Base-by-base conservation (phyloP, 2,329 filamentous ascomycete species). In the Diaporthe helianthi region DNA sequence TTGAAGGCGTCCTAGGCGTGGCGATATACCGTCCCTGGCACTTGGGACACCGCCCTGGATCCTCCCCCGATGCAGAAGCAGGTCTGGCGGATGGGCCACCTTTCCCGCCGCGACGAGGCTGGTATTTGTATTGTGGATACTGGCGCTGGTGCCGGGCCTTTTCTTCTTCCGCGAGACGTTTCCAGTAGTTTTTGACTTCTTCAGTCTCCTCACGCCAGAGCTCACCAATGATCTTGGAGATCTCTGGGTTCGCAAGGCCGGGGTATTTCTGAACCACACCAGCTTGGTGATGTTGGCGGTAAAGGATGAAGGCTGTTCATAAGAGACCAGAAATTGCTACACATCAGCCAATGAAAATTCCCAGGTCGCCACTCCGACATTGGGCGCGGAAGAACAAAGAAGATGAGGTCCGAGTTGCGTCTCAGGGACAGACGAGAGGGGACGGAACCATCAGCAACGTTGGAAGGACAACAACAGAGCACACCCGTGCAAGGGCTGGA, bases 141-240 rank as follows among this genome's bases (percentile, higher is more conserved):
- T 94, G 92, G 72, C 90, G 90, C 76, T 93, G 91, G 79, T 99
- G 96, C 22, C 92, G 91, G 71, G 89, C 84, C 83, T 98, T 98
- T 79, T 98, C 96, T 81, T 97, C 92, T 81, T 97, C 93, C 71
- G 96, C 96, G 68, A 97, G 87, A 71, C 87, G 86, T 79, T 96
- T 97, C 96, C 96, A 99, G 78, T 90, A 87, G 72, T 90, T 88
- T 81, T 97, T 97, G 69, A 90, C 86, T 65, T 92, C 88, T 29
- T 91, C 86, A 4, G 89, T 82, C 76, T 97, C 90, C 68, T 89
- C 87, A 76, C 91, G 90, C 96, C 96, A 99, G 87, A 94, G 91
- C 78, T 93, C 89, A 65, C 95, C 95, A 74, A 98, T 97, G 75
- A 98, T 97, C 81, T 98, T 98, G 73, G 95, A 98, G 75, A 98